A percentile compares a stretch with the other conserved stretches of the same genome.
Evolutionary conservation across 768 basidiomycete genomes (phyloP).

Genomic region (Tulasnella sp.): DNA sequence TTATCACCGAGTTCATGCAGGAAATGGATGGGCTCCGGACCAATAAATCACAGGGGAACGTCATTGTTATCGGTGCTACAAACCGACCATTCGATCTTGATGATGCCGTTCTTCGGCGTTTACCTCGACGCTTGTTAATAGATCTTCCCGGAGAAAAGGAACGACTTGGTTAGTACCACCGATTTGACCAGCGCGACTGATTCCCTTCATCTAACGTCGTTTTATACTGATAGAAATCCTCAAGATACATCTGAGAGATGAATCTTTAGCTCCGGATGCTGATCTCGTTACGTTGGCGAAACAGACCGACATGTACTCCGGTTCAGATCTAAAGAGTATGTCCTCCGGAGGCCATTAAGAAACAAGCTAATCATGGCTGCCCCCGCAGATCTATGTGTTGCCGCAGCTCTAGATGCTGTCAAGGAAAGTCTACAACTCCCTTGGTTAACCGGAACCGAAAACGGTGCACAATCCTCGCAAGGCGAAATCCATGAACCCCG

Average conservation of each 20-base stretch:
- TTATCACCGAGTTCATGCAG: conserved; percentile 84
- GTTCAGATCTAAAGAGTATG: conserved; percentile 90
- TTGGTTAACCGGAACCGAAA: conserved; percentile 42
- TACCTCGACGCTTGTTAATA: conserved; percentile 79
- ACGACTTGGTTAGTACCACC: conserved; percentile 54
- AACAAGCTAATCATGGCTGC: not conserved
- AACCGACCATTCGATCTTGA: conserved; percentile 87
- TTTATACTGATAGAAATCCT: conserved; percentile 57
- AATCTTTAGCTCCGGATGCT: conserved; percentile 57
- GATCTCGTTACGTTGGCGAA: conserved; percentile 53
- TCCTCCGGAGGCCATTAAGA: conserved; percentile 19
- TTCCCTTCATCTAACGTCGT: not conserved
- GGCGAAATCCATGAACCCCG: conserved; percentile 28
- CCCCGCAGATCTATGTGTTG: conserved; percentile 74
- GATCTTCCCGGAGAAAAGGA: conserved; percentile 84
- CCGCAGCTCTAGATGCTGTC: conserved; percentile 83
- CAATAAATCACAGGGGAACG: conserved; percentile 60
- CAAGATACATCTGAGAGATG: conserved; percentile 78
- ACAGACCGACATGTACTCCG: conserved; percentile 80
- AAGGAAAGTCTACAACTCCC: conserved; percentile 78
- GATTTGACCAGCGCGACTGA: not conserved
- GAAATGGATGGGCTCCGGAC: conserved; percentile 92
- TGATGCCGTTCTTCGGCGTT: conserved; percentile 81
- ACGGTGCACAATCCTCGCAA: conserved; percentile 3
- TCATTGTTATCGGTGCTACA: conserved; percentile 90